Base-by-base conservation (phyloP, 495 filamentous ascomycete species). In the Annulohypoxylon stygium region DNA sequence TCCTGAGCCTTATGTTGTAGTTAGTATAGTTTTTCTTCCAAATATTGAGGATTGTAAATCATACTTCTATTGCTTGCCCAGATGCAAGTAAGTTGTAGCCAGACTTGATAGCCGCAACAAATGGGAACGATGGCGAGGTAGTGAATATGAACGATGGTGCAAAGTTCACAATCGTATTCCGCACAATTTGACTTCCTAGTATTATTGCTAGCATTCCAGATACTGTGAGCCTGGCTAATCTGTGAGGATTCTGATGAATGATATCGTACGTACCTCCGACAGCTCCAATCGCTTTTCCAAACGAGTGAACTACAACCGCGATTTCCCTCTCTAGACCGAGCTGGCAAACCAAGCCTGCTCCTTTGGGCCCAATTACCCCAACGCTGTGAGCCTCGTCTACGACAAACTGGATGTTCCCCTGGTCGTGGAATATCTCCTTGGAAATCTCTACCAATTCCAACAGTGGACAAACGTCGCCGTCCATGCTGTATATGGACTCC, bases 401-500 rank as follows among this genome's bases (percentile, higher is more conserved):
- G 12, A 90, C 80, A 23, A 91, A 83, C 67, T 90, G 83, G 11
- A 81, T 86, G 72, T 89, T 89, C 0, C 80, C 81, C 0, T 30
- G n/a, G 1, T n/a, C 18, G 3, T 86, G 85, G 1, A 90, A 81
- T 2, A 87, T 51, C 1, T 83, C 78, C 26, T 90, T 82, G 1
- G 87, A 83, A 1, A 86, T 74, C 1, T 78, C 67, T 0, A 90
- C 76, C 14, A 90, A 83, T 33, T 86, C 82, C 20, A 77, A 69
- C 3, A 92, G 77, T 0, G 89, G 90, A 18, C 84, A 84, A 12
- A 90, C 69, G 77, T 91, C 89, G 0, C 90, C 90, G 69, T 91
- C 89, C 90, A 92, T 91, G 63, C 88, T 90, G 72, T 92, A 92
- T 2, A 90, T 77, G 0, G 85, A 83, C 72, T 92, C 90, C 0